Percentiles rank a stretch among this genome's conserved stretches.
Evolutionary conservation across 164 flowering plant genomes (phyloP).

Genomic region (Santalum album): DNA sequence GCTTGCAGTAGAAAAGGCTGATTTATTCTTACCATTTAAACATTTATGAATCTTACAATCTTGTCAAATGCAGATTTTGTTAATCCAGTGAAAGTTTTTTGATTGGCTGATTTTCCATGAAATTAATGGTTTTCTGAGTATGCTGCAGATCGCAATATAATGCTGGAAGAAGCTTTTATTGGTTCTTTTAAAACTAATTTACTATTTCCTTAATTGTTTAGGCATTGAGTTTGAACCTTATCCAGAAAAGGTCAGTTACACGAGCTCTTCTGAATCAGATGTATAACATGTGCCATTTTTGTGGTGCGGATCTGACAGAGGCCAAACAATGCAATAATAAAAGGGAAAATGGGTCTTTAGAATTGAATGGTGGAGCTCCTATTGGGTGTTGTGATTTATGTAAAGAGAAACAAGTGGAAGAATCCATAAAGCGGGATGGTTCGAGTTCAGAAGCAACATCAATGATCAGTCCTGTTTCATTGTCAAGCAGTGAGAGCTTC

Average conservation of each 20-base stretch:
- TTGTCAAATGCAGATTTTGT: too few species aligned
- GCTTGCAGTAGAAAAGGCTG: too few species aligned
- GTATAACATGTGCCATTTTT: conserved; percentile 34
- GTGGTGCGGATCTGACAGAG: conserved; percentile 19
- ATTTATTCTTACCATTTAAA: too few species aligned
- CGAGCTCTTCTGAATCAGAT: conserved; percentile 14
- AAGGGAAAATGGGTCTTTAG: conserved; percentile 8
- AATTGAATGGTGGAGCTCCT: conserved; percentile 14
- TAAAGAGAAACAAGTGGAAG: conserved; percentile 24
- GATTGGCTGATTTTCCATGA: too few species aligned
- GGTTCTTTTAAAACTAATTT: not conserved
- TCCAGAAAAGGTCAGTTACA: not conserved
- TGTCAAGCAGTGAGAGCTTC: conserved; percentile 42
- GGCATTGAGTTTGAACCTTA: conserved; percentile 7
- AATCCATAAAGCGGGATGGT: conserved; percentile 15
- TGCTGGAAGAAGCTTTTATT: not conserved
- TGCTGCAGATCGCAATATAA: too few species aligned
- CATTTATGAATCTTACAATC: too few species aligned
- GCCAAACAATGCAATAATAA: conserved; percentile 8
- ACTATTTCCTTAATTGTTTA: conserved; percentile 3
- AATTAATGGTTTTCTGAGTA: too few species aligned
- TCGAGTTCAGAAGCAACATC: conserved; percentile 23
- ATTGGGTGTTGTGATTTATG: conserved; percentile 25
- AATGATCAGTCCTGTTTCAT: conserved; percentile 41
- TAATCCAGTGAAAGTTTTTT: too few species aligned